Base-by-base conservation (phyloP, 192 early-diverging fungal genomes). In the Obelidium mucronatum region DNA sequence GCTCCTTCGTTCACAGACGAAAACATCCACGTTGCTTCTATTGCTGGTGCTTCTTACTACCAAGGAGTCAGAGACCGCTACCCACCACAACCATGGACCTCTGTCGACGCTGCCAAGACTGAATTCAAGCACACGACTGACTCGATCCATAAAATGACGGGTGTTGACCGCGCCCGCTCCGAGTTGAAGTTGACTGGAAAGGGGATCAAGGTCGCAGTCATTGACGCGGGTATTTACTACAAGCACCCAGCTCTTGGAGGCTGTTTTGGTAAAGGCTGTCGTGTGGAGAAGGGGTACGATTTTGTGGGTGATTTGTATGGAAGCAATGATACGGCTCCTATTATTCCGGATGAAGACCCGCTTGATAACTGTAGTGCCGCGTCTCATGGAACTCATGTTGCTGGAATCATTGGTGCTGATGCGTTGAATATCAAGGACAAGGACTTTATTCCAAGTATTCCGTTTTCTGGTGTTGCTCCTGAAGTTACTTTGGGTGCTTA, bases 401-500 rank as follows among this genome's bases (percentile, higher is more conserved):
- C 83, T 36, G 85, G 85, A 40, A 87, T 83, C 68, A 76, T 87
- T 62, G 85, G 53, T 1, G 85, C 48, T 40, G 64, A 83, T 54
- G 80, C 82, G 17, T 58, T 35, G 4, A 67, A 58, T 73, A 77
- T 62, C 40, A 36, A 17, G 15, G 58, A 26, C 37, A 11, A 11
- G 17, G 67, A 30, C 37, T 70, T 54, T 17, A 24, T 24, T 58
- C 55, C 55, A 28, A 28, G 8, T 6, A 24, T 58, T 58, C 58
- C 66, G 33, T 86, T 78, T 40, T 40, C 74, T 33, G 96, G 96
- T 51, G 92, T 95, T 30, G 95, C 94, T 19, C 96, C 96, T 0
- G 87, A 88, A 56, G 94, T 90, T 31, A 93, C 85, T 1, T 77
- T 96, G 35, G 92, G 92, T 5, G 87, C 85, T 8, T 98, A 93